phyloP scores from a whole-genome alignment of 176 grass and related monocot genomes.

The Microstegium vimineum region DNA sequence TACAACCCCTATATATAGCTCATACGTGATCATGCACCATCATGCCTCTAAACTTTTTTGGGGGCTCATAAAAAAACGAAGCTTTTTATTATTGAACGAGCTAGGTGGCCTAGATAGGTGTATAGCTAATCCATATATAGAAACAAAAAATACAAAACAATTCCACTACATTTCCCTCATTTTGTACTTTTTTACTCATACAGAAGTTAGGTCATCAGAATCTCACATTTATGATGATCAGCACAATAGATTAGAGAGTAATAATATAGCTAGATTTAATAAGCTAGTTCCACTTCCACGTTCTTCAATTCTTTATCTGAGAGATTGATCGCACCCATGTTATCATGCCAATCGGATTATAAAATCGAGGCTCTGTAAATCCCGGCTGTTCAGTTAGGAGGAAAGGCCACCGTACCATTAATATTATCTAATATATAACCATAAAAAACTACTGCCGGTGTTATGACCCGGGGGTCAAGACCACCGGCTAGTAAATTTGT shows the following conservation, averaged over 20 bases:
- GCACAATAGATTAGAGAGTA: neutral
- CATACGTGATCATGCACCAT: no score
- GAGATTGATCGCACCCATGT: neutral
- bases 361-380: no score
- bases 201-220: conserved; percentile 1
- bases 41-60: neutral
- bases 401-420: no score
- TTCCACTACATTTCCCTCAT: neutral
- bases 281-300: neutral
- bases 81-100: neutral
- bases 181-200: neutral
- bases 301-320: neutral
- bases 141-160: neutral
- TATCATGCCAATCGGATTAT: conserved; percentile 1
- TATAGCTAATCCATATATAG: neutral
- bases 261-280: neutral
- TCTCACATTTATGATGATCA: neutral
- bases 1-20: no score
- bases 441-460: no score
- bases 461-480: no score
- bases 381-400: conserved; percentile 24
- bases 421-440: no score
- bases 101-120: neutral
- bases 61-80: neutral
- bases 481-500: no score